Percentiles rank a stretch among this genome's conserved stretches.
phyloP scores from a whole-genome alignment of 371 early-diverging fungal genomes.

The Gilbertella persicaria region DNA sequence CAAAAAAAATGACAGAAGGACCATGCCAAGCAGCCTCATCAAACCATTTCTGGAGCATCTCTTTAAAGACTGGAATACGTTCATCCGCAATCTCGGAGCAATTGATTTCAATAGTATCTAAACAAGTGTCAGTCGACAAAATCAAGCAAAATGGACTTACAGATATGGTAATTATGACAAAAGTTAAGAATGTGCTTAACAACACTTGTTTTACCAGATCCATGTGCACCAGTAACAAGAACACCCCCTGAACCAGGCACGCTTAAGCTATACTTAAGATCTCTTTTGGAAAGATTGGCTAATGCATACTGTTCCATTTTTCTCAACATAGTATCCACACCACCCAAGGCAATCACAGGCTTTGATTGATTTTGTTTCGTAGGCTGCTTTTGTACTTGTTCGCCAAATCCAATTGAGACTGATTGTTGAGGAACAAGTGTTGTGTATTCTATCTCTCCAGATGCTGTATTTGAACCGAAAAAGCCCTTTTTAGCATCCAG shows the following conservation, averaged over 20 bases:
- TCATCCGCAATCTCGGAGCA: constrained; percentile 71
- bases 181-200: constrained; percentile 51
- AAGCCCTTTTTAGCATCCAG: constrained; percentile 42
- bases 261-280: constrained; percentile 47
- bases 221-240: constrained; percentile 79
- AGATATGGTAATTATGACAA: constrained; percentile 50
- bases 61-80: constrained; percentile 63
- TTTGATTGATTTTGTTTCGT: constrained; percentile 7
- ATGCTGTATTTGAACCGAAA: constrained; percentile 18
- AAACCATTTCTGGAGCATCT: constrained; percentile 64
- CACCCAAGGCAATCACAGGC: constrained; percentile 38
- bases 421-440: constrained; percentile 23
- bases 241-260: constrained; percentile 73
- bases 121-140: not conserved
- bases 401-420: constrained; percentile 52
- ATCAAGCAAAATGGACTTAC: constrained; percentile 36
- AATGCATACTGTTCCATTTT: constrained; percentile 55
- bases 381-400: constrained; percentile 31
- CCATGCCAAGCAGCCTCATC: constrained; percentile 75
- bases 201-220: constrained; percentile 85
- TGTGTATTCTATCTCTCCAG: constrained; percentile 35
- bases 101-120: constrained; percentile 58
- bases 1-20: constrained; percentile 90
- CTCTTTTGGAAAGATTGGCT: constrained; percentile 52
- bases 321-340: constrained; percentile 44